A percentile compares a stretch with the other conserved stretches of the same genome.
Conservation (phyloP, 495 filamentous ascomycete species). For the Podospora australis region DNA sequence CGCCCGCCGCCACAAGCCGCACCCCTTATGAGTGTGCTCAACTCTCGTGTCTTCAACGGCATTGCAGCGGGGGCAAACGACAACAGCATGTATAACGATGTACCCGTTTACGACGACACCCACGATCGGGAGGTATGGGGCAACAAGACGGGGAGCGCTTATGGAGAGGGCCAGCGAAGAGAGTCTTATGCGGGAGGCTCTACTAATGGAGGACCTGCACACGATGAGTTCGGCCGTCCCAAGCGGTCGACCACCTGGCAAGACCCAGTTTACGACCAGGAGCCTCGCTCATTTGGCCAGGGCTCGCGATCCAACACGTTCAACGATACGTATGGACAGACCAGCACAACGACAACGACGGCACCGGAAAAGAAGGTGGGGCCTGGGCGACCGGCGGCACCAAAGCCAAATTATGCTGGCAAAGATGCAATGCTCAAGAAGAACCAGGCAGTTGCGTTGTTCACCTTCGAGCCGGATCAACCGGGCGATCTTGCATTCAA, state of each 20-base stretch:
- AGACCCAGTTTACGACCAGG: conserved; percentile 80
- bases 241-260: conserved; percentile 75
- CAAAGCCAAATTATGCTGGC: conserved; percentile 73
- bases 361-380: conserved; percentile 34
- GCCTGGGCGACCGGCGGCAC: conserved; percentile 68
- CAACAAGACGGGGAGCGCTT: conserved; percentile 65
- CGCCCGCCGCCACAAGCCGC: conserved; percentile 75
- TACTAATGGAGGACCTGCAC: conserved; percentile 50
- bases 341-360: conserved; percentile 35
- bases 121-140: conserved; percentile 95
- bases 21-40: conserved; percentile 76
- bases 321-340: conserved; percentile 23
- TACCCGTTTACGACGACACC: conserved; percentile 80
- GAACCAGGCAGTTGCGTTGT: conserved; percentile 85
- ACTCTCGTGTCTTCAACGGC: conserved; percentile 75
- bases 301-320: conserved; percentile 43
- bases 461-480: conserved; percentile 90
- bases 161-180: conserved; percentile 63
- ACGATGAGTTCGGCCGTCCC: conserved; percentile 42
- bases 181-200: conserved; percentile 34
- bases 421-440: conserved; percentile 60
- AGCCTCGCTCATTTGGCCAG: conserved; percentile 39
- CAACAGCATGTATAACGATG: conserved; percentile 87
- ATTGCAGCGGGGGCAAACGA: conserved; percentile 40
- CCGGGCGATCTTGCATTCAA: conserved; percentile 90